These are phyloP conservation scores for Incumbomyces delicatus DNA, from an alignment of 2,329 filamentous ascomycete genomes.

Conservation along the genomic window DNA sequence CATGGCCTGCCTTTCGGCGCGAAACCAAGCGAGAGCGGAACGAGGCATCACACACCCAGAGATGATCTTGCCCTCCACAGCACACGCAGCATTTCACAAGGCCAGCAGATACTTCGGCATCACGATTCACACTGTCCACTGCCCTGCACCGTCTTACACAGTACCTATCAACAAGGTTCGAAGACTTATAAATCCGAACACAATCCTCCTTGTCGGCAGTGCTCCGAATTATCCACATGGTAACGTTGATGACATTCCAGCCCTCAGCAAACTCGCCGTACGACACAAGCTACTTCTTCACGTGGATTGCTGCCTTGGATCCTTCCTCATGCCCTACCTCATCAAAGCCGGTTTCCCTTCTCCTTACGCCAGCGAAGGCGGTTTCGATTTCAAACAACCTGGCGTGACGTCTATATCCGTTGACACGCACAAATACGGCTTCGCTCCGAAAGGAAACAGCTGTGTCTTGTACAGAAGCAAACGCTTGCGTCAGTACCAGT, in stretches of 20 bases:
- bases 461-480: slow-evolving; percentile 81
- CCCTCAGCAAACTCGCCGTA: slow-evolving; percentile 71
- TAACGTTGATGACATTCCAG: slow-evolving; percentile 88
- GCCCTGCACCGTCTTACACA: slow-evolving; percentile 75
- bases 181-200: slow-evolving; percentile 88
- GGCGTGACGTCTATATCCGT: slow-evolving; percentile 93
- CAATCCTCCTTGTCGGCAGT: slow-evolving; percentile 81
- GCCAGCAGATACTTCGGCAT: slow-evolving; percentile 94
- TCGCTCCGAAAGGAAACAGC: slow-evolving; percentile 94
- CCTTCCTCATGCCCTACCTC: slow-evolving; percentile 86
- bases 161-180: slow-evolving; percentile 69
- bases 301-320: slow-evolving; percentile 95
- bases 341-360: slow-evolving; percentile 74
- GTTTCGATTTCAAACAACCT: slow-evolving; percentile 87
- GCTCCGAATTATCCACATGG: slow-evolving; percentile 97
- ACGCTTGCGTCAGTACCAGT: slow-evolving; percentile 75
- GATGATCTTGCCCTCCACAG: slow-evolving; percentile 94
- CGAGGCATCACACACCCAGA: slow-evolving; percentile 85
- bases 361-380: slow-evolving; percentile 54
- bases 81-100: slow-evolving; percentile 93
- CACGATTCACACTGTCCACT: slow-evolving; percentile 79
- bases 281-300: slow-evolving; percentile 77
- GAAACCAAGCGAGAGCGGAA: slow-evolving; percentile 79
- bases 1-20: slow-evolving; percentile 83
- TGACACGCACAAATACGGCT: slow-evolving; percentile 98